phyloP scores from a whole-genome alignment of 2,329 filamentous ascomycete species.

The Paraphaeosphaeria sporulosa region DNA sequence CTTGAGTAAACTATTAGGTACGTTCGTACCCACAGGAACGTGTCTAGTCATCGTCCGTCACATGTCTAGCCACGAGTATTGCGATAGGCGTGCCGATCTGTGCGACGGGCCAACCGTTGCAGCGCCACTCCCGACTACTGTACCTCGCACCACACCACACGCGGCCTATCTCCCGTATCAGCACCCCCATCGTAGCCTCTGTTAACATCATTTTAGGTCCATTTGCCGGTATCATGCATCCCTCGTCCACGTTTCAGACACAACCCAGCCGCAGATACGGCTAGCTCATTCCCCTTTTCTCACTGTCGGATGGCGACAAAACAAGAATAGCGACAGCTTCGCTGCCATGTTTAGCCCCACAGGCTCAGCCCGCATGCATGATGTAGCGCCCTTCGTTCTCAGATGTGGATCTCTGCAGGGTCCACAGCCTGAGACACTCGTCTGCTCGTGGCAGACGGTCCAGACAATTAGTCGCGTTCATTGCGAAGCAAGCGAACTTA shows the following conservation, averaged over 20 bases:
- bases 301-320: neutral
- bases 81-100: neutral
- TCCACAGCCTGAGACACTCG: neutral
- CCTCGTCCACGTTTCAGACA: neutral
- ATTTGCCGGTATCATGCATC: neutral
- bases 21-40: neutral
- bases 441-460: neutral
- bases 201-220: neutral
- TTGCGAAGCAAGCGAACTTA: neutral
- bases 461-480: neutral
- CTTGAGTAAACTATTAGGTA: neutral
- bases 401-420: neutral
- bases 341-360: neutral
- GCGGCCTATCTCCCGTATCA: neutral
- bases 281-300: neutral
- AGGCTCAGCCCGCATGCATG: neutral
- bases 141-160: neutral
- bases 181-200: neutral
- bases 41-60: neutral
- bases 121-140: neutral
- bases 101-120: neutral
- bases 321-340: neutral
- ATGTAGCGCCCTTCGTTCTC: conserved; percentile 2
- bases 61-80: neutral
- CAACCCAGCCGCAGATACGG: neutral